A percentile compares a stretch with the other conserved stretches of the same genome.
These are phyloP conservation scores for Thalassiosira sp. DNA, from an alignment of 352 stramenopile species.

Conservation along the genomic window DNA sequence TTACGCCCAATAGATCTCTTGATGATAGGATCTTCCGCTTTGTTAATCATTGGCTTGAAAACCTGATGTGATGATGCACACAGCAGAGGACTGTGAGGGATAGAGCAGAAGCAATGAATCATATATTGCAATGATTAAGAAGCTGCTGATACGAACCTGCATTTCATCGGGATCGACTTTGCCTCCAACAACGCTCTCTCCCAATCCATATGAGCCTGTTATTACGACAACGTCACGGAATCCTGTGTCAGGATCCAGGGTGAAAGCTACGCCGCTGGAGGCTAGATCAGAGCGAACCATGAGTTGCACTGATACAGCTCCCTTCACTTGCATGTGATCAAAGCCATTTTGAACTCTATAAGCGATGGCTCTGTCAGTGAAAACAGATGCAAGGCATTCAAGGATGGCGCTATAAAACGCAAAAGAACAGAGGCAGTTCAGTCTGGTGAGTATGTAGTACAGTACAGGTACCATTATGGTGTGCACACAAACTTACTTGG, in stretches of 20 bases:
- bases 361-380: constrained; percentile 51
- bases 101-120: neutral
- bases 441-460: neutral
- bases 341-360: constrained; percentile 53
- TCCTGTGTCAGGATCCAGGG: constrained; percentile 49
- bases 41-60: constrained; percentile 42
- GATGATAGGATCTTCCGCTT: constrained; percentile 48
- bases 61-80: constrained; percentile 16
- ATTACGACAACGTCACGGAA: constrained; percentile 46
- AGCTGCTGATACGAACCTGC: constrained; percentile 16
- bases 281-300: constrained; percentile 52
- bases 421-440: neutral
- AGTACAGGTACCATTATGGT: neutral
- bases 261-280: constrained; percentile 44
- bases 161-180: constrained; percentile 57
- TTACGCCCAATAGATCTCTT: constrained; percentile 43
- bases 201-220: constrained; percentile 42
- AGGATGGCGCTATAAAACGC: constrained; percentile 9
- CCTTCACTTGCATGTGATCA: constrained; percentile 47
- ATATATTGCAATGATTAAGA: neutral
- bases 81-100: neutral
- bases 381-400: constrained; percentile 50
- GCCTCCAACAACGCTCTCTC: constrained; percentile 51
- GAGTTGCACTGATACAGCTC: constrained; percentile 43
- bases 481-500: constrained; percentile 3